A percentile compares a stretch with the other conserved stretches of the same genome.
phyloP scores from a whole-genome alignment of 1,139 yeast species.

The Kazachstania sp. region DNA sequence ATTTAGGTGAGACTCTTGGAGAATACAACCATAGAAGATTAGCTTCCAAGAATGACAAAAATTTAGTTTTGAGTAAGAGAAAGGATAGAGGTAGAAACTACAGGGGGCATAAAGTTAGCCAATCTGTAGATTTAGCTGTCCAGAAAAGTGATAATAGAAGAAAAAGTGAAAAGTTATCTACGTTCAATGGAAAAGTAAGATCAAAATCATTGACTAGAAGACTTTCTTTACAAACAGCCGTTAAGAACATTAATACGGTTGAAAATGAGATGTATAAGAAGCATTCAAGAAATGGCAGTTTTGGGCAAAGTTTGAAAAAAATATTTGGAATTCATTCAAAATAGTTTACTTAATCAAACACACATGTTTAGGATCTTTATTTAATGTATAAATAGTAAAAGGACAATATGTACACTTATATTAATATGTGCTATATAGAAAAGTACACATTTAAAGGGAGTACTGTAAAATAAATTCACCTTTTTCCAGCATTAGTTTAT shows the following conservation, averaged over 20 bases:
- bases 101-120: not conserved
- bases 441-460: no score
- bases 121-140: not conserved
- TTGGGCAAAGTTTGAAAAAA: not conserved
- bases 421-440: no score
- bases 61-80: not conserved
- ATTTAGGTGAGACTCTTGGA: not conserved
- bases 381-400: not conserved
- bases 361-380: not conserved
- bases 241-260: not conserved
- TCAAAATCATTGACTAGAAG: constrained; percentile 1
- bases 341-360: not conserved
- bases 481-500: no score
- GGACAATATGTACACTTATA: no score
- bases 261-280: constrained; percentile 1
- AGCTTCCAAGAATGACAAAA: not conserved
- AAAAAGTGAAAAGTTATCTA: not conserved
- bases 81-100: not conserved
- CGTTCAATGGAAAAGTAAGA: not conserved
- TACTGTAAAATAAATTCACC: no score
- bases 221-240: not conserved
- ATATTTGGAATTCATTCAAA: constrained; percentile 1
- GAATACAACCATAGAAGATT: not conserved
- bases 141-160: not conserved
- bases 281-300: not conserved